These are phyloP conservation scores for Anthracocystis panici-leucophaei DNA, from an alignment of 1,284 basidiomycete species.

Conservation along the genomic window DNA sequence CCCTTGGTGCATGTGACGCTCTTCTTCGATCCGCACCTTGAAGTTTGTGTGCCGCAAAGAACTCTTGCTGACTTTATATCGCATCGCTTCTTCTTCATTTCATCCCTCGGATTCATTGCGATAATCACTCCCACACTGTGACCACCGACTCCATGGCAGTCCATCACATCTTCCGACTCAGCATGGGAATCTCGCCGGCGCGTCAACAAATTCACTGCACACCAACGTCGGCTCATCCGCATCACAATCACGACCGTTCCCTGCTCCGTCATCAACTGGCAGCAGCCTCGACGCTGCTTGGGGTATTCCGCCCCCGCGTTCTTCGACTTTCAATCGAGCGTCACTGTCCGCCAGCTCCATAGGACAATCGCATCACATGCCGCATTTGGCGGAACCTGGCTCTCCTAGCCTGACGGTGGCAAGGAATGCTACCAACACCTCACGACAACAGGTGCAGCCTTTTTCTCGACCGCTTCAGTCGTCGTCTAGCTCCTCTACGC, in stretches of 20 bases:
- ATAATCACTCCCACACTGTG: too few relatives aligned
- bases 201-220: neutral
- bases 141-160: neutral
- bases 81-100: too few relatives aligned
- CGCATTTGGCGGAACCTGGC: conserved; percentile 23
- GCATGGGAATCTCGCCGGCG: too few relatives aligned
- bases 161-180: conserved; percentile 4
- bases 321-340: conserved; percentile 3
- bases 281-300: conserved; percentile 42
- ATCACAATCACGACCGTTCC: conserved; percentile 1
- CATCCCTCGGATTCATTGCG: too few relatives aligned
- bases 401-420: conserved; percentile 37
- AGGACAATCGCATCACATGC: conserved; percentile 13
- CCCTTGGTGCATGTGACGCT: neutral
- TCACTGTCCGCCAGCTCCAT: conserved; percentile 1
- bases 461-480: conserved; percentile 5
- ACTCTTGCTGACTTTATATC: too few relatives aligned
- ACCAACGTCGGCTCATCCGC: neutral
- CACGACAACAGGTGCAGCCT: conserved; percentile 14
- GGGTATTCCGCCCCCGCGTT: conserved; percentile 12
- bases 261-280: conserved; percentile 18
- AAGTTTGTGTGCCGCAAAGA: too few relatives aligned
- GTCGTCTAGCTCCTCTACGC: conserved; percentile 24
- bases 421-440: conserved; percentile 13
- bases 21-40: too few relatives aligned